A percentile compares a stretch with the other conserved stretches of the same genome.
These are phyloP conservation scores for Geum urbanum DNA, from an alignment of 306 rosid genomes.

Conservation along the genomic window DNA sequence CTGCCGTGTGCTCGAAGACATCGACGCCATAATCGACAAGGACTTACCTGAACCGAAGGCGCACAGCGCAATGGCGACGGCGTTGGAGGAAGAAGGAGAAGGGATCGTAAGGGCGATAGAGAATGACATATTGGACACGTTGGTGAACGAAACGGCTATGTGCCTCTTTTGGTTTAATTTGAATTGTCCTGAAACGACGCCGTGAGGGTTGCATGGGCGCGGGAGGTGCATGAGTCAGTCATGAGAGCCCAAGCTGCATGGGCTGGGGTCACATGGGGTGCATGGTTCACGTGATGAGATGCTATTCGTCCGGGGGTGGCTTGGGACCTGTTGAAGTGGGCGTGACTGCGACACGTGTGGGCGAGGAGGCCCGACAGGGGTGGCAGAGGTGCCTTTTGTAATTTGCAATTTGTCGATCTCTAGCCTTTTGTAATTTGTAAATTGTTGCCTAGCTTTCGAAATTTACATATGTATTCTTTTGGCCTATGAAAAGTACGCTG, in stretches of 20 bases:
- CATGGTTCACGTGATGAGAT: constrained; percentile 70
- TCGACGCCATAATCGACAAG: constrained; percentile 56
- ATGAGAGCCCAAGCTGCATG: constrained; percentile 1
- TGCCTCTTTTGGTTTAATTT: constrained; percentile 7
- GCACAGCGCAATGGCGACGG: constrained; percentile 25
- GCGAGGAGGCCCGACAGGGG: constrained; percentile 36
- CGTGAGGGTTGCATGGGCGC: constrained; percentile 20
- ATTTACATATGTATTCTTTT: constrained; percentile 17
- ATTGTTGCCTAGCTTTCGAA: constrained; percentile 8
- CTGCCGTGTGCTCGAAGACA: constrained; percentile 72
- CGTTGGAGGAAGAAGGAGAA: constrained; percentile 55
- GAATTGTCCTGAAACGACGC: constrained; percentile 24
- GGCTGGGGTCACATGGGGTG: too few relatives aligned
- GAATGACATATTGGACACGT: constrained; percentile 52
- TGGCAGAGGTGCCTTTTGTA: too few relatives aligned
- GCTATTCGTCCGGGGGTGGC: constrained; percentile 25
- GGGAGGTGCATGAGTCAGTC: not conserved
- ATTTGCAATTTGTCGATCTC: too few relatives aligned
- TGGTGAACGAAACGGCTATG: constrained; percentile 59
- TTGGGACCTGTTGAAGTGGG: constrained; percentile 29
- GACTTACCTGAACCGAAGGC: constrained; percentile 37
- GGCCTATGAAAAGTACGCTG: not conserved
- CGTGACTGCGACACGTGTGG: constrained; percentile 35
- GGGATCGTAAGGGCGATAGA: constrained; percentile 56
- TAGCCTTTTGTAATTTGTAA: constrained; percentile 9